Evolutionary conservation across 2,329 filamentous ascomycete genomes (phyloP), one percentile per base, ranked within the genome.

Genomic region (Fusarium papillatum): DNA sequence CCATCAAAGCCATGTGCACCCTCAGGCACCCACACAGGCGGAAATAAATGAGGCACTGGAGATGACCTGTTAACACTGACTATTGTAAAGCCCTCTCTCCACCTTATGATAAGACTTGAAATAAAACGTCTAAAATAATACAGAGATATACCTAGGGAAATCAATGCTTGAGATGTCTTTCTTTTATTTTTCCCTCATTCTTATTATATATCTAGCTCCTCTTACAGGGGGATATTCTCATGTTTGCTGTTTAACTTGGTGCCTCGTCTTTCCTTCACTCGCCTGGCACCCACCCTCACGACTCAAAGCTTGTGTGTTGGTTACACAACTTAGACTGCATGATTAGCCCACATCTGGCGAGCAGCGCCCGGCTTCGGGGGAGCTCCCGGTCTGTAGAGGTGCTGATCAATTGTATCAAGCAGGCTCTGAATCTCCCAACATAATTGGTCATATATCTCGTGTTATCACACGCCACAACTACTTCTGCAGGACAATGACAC

Each of bases 401-500:
- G 19, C 41, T 22, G 41, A 7, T 43, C 41, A 43, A 19, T 41
- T 9, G 19, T 9, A 22, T 22, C n/a, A 13, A 43, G 41, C n/a
- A 43, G 41, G 41, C 41, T 43, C 41, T 43, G n/a, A 11, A 4
- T 22, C 11, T n/a, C 41, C 2, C 19, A 43, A 43, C 41, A 4
- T 43, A 7, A 43, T 43, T 43, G 41, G 41, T 22, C 6, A 6
- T 43, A 2, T 22, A n/a, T 22, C 41, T 43, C 41, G 11, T 43
- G 41, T 43, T 43, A 43, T 43, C 19, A 22, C 41, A 43, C 41
- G 41, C 41, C 41, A 43, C 41, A 43, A 22, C 41, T 48, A 48
- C 43, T 48, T 48, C n/a, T 48, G 43, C 43, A 48, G 43, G 3
- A 24, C n/a, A 24, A 48, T 48, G 43, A 48, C 43, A 48, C 43